These are phyloP conservation scores for Cornus suecica DNA, from an alignment of 148 eudicot genomes.

Conservation along the genomic window DNA sequence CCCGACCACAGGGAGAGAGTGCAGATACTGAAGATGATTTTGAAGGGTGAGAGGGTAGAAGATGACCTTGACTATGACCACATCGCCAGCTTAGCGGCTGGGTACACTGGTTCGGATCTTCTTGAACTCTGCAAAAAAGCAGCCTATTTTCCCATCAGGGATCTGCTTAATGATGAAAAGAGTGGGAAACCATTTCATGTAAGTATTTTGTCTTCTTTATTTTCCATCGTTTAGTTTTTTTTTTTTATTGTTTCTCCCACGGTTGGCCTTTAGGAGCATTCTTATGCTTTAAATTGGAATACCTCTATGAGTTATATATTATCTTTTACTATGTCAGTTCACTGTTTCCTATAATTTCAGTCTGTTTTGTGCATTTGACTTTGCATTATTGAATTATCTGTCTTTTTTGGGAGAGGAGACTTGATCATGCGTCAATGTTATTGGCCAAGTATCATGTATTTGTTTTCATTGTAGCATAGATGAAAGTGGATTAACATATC, in stretches of 20 bases:
- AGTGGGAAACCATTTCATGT: slow-evolving; percentile 58
- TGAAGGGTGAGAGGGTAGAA: slow-evolving; percentile 77
- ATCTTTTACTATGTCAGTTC: background rate
- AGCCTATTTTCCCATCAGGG: slow-evolving; percentile 88
- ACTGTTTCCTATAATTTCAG: background rate
- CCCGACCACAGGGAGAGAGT: slow-evolving; percentile 70
- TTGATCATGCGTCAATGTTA: no score
- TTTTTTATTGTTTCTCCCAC: no score
- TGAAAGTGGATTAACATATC: no score
- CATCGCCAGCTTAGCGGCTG: slow-evolving; percentile 70
- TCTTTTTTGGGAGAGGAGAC: no score
- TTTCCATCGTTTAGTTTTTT: slow-evolving; percentile 1
- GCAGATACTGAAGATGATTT: slow-evolving; percentile 66
- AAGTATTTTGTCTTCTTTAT: slow-evolving; percentile 19
- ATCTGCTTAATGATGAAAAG: slow-evolving; percentile 77
- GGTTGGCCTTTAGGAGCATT: no score
- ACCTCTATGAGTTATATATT: no score
- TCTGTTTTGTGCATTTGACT: no score
- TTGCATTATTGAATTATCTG: no score
- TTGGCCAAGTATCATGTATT: no score
- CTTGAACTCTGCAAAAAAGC: slow-evolving; percentile 90
- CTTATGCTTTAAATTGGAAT: no score
- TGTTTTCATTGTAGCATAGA: no score
- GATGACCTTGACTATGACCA: slow-evolving; percentile 57
- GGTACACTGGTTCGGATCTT: slow-evolving; percentile 88